These are phyloP conservation scores for Brassica balearica DNA, from an alignment of 441 rosid species.

Conservation along the genomic window DNA sequence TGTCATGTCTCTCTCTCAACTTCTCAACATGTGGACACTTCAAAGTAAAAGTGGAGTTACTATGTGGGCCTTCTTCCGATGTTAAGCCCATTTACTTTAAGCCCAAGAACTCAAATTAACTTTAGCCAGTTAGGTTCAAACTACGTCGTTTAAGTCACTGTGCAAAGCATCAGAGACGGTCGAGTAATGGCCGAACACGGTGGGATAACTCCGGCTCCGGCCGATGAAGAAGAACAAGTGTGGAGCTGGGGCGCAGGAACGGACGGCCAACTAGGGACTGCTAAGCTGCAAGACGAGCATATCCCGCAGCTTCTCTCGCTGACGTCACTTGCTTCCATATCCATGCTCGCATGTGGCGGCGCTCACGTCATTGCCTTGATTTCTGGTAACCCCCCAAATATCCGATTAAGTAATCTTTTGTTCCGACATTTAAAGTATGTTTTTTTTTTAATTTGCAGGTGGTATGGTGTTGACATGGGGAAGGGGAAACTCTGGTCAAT, in stretches of 20 bases:
- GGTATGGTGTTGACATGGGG: slow-evolving; percentile 89
- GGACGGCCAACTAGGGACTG: slow-evolving; percentile 80
- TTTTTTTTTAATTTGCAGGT: slow-evolving; percentile 42
- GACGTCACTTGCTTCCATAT: slow-evolving; percentile 54
- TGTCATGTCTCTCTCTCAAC: not conserved
- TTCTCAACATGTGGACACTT: not conserved
- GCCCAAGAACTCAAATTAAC: too few relatives aligned
- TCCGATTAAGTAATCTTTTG: not conserved
- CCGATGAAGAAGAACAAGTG: slow-evolving; percentile 47
- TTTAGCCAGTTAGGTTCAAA: too few relatives aligned
- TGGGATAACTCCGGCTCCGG: not conserved
- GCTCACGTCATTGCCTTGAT: slow-evolving; percentile 76
- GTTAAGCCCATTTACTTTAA: too few relatives aligned
- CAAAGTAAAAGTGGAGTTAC: too few relatives aligned
- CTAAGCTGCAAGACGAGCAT: slow-evolving; percentile 67
- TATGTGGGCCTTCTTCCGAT: too few relatives aligned
- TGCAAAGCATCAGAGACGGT: not conserved
- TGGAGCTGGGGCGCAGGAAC: slow-evolving; percentile 99
- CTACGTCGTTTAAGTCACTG: too few relatives aligned
- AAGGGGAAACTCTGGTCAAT: slow-evolving; percentile 86
- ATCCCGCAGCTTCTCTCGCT: slow-evolving; percentile 72
- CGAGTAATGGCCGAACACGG: slow-evolving; percentile 5
- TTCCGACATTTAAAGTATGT: not conserved
- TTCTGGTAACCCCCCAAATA: slow-evolving; percentile 43
- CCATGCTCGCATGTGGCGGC: slow-evolving; percentile 71